Evolutionary conservation across 1,284 basidiomycete genomes (phyloP).

Genomic region (Wolfiporia cocos): DNA sequence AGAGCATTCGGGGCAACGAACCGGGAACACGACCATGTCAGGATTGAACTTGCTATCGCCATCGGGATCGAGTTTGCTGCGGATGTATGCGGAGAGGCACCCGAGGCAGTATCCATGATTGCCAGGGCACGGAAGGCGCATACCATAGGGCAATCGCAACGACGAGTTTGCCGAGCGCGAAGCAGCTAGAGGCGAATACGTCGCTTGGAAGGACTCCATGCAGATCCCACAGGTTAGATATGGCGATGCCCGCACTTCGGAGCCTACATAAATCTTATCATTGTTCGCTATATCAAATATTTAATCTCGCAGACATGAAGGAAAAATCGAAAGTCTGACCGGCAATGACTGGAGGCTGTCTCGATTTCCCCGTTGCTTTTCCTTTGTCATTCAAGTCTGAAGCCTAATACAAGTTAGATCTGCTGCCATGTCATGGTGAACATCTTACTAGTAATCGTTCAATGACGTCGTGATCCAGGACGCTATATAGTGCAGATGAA

Average conservation of each 20-base stretch:
- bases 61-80: conserved; percentile 31
- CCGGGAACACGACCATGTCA: conserved; percentile 30
- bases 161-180: conserved; percentile 31
- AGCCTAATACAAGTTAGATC: conserved; percentile 16
- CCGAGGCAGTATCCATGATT: conserved; percentile 32
- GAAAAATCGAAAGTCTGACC: too few relatives aligned
- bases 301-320: too few relatives aligned
- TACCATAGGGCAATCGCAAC: conserved; percentile 29
- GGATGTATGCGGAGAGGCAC: conserved; percentile 31
- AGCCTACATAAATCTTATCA: too few relatives aligned
- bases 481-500: conserved; percentile 7
- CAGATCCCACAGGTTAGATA: conserved; percentile 32
- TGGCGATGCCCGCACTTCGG: too few relatives aligned
- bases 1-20: conserved; percentile 34
- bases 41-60: conserved; percentile 24
- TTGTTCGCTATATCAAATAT: not conserved
- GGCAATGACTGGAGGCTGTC: too few relatives aligned
- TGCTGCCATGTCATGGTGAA: not conserved
- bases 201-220: conserved; percentile 31
- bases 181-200: conserved; percentile 29
- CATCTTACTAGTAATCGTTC: conserved; percentile 24
- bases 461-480: conserved; percentile 24
- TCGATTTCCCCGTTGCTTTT: conserved; percentile 19
- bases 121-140: conserved; percentile 30
- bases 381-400: conserved; percentile 29